Conservation (phyloP, 1,284 basidiomycete genomes). For the Pterulicium gracile region DNA sequence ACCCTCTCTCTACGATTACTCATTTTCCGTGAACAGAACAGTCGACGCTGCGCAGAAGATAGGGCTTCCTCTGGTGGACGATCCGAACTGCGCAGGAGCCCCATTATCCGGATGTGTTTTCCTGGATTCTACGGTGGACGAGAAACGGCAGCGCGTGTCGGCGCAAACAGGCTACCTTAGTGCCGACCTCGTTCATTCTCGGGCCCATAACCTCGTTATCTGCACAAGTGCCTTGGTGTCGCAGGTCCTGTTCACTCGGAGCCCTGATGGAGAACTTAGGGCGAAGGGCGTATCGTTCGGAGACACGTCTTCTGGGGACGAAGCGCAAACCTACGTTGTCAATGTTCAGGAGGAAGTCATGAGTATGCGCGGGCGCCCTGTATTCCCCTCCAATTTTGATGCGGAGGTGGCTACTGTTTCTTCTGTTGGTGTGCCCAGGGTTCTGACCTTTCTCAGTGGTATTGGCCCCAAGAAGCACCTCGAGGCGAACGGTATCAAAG, state of each 20-base stretch:
- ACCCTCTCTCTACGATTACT: neutral
- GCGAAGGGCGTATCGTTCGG: neutral
- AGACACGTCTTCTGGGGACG: neutral
- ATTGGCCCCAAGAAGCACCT: constrained; percentile 4
- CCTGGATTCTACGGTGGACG: constrained; percentile 13
- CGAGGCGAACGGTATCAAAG: neutral
- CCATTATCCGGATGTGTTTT: constrained; percentile 9
- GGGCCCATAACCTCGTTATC: constrained; percentile 12
- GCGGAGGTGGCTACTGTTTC: constrained; percentile 13
- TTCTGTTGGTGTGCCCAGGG: constrained; percentile 5
- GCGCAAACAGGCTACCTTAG: constrained; percentile 15
- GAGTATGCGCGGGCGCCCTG: constrained; percentile 17
- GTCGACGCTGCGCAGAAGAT: constrained; percentile 9
- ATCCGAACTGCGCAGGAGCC: constrained; percentile 11
- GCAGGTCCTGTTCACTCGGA: constrained; percentile 13
- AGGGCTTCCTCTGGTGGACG: constrained; percentile 11
- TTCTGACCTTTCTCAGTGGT: constrained; percentile 8
- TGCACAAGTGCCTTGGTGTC: constrained; percentile 13
- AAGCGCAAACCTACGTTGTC: constrained; percentile 4
- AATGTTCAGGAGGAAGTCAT: constrained; percentile 15
- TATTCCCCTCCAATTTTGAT: constrained; percentile 16
- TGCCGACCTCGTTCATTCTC: neutral
- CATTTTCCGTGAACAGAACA: constrained; percentile 5
- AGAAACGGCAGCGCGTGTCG: constrained; percentile 10
- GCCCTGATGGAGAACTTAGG: constrained; percentile 2